Conservation (phyloP, 1,284 basidiomycete species). For the Cryptococcus amylolentus region DNA sequence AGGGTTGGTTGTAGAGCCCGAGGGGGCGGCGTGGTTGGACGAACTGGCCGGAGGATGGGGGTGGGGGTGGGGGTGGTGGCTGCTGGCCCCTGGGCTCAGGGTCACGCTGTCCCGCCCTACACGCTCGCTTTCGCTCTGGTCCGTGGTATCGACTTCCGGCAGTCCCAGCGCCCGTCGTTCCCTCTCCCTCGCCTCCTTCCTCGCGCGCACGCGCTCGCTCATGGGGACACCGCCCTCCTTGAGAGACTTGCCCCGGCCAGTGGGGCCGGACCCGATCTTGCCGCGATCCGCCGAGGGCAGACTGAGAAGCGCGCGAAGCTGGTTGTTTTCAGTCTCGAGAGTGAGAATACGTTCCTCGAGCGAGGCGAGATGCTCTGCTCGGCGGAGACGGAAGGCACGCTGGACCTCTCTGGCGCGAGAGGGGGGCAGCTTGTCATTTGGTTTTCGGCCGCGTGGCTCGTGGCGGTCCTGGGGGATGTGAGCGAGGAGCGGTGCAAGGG, state of each 20-base stretch:
- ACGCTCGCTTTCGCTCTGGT: constrained; percentile 11
- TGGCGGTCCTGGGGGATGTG: constrained; percentile 35
- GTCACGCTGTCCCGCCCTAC: constrained; percentile 18
- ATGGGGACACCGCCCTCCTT: constrained; percentile 51
- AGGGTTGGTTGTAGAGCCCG: not conserved
- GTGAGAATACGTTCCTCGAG: constrained; percentile 76
- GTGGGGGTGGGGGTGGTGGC: not conserved
- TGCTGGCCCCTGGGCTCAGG: constrained; percentile 24
- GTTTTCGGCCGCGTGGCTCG: constrained; percentile 70
- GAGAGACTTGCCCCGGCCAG: constrained; percentile 48
- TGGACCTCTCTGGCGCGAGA: constrained; percentile 90
- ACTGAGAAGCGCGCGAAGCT: constrained; percentile 68
- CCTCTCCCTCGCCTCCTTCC: constrained; percentile 45
- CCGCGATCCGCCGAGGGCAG: constrained; percentile 59
- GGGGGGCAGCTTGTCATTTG: constrained; percentile 86
- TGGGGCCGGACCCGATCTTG: constrained; percentile 49
- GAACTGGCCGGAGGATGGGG: not conserved
- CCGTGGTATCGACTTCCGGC: constrained; percentile 21
- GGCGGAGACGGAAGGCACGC: constrained; percentile 81
- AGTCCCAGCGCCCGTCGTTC: constrained; percentile 35
- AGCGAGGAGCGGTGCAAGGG: not conserved
- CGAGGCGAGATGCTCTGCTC: constrained; percentile 80
- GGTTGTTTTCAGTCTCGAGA: constrained; percentile 78
- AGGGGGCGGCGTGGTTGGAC: not conserved
- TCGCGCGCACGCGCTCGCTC: constrained; percentile 47